Base-by-base conservation (phyloP, 1,284 basidiomycete species). In the Macrocystidia cucumis region DNA sequence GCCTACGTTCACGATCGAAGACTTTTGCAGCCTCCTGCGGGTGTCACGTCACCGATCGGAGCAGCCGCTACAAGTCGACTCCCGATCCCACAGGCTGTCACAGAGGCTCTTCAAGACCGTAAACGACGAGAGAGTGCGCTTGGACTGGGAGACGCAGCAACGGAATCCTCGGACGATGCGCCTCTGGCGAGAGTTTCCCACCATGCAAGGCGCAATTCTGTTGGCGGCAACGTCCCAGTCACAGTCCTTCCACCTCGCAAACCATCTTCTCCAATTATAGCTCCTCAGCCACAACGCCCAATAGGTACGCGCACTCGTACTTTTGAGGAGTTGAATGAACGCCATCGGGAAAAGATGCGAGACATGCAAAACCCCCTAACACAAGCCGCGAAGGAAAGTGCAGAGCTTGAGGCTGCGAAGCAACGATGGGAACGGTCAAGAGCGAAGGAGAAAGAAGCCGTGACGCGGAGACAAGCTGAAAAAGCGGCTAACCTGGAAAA, bases 341-440 rank as follows among this genome's bases (percentile, higher is more conserved):
- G 86, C n/a, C 85, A 89, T 48, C 72, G 81, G 38, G 78, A 85
- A 60, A 86, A 84, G 60, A 72, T 89, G 63, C 69, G 67, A 28
- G 74, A 76, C 51, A 52, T 89, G 48, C 85, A 89, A 55, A 75
- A 65, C 20, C 85, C 85, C 9, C 56, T 89, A 20, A 88, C 80
- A 18, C 69, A 73, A 46, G 78, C 77, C 0, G 74, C 78, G 57
- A 75, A 73, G 49, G 79, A 87, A 48, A 69, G 78, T 40, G 82
- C 79, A 2, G 70, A 82, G 26, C 48, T 89, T 13, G 69, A 68
- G 34, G 72, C 69, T 8, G 86, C 85, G 8, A 76, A 75, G 51
- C 69, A 65, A 43, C 72, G 85, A 16, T 89, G 85, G 85, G 85
- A 88, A 52, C 69, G 74, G 14, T 74, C 79, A 24, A 82, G 74